Percentiles rank a stretch among this genome's conserved stretches.
phyloP scores from a whole-genome alignment of 306 rosid species.

The Casuarina cunninghamiana region DNA sequence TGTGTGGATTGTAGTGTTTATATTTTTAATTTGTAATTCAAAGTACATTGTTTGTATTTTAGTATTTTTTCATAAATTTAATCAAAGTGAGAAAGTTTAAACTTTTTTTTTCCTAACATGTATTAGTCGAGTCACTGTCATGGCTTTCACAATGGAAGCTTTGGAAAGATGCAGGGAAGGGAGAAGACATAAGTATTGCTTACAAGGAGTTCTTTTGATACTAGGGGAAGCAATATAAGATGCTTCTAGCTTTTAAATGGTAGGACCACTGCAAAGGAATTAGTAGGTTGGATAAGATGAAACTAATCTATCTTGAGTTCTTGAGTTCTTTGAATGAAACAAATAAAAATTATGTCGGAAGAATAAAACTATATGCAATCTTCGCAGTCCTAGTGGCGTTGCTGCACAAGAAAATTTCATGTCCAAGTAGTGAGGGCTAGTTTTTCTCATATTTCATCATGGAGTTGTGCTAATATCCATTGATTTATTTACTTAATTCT shows the following conservation, averaged over 20 bases:
- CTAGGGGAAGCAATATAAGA: constrained; percentile 45
- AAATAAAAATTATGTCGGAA: neutral
- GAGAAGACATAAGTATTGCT: constrained; percentile 32
- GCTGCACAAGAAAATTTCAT: too few relatives aligned
- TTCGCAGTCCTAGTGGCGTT: too few relatives aligned
- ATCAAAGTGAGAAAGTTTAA: too few relatives aligned
- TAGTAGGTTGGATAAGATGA: constrained; percentile 39
- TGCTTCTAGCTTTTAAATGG: constrained; percentile 52
- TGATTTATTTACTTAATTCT: neutral
- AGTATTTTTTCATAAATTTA: too few relatives aligned
- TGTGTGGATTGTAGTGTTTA: too few relatives aligned
- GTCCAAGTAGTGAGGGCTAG: neutral
- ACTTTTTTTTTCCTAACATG: constrained; percentile 16
- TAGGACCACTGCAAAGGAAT: constrained; percentile 55
- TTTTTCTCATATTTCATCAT: neutral
- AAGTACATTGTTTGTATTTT: too few relatives aligned
- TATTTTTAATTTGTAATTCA: too few relatives aligned
- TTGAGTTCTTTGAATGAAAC: neutral
- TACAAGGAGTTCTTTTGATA: constrained; percentile 51
- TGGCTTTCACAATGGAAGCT: constrained; percentile 77
- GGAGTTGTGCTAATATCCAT: neutral
- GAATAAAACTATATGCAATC: too few relatives aligned
- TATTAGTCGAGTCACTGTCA: constrained; percentile 59
- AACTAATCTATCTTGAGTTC: neutral
- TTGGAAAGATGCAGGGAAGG: constrained; percentile 50